Percentiles rank a stretch among this genome's conserved stretches.
phyloP scores from a whole-genome alignment of 2,329 filamentous ascomycete species.

The Phyllosticta citrichinensis region DNA sequence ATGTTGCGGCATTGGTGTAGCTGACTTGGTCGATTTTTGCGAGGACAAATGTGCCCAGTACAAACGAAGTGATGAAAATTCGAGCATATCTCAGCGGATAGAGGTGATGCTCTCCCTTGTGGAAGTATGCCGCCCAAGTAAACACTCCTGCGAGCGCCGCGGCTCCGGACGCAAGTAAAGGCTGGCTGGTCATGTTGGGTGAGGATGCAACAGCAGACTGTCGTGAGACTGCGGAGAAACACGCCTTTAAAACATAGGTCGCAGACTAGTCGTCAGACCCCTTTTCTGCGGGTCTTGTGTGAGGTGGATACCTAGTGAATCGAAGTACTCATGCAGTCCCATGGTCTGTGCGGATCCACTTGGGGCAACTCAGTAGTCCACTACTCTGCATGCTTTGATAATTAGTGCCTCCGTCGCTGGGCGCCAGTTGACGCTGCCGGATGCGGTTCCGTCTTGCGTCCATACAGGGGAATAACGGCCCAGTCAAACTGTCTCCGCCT shows the following conservation, averaged over 20 bases:
- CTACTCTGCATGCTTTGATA: background rate
- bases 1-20: background rate
- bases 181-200: background rate
- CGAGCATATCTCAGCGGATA: background rate
- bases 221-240: background rate
- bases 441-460: background rate
- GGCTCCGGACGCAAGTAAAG: background rate
- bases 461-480: background rate
- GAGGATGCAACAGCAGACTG: background rate
- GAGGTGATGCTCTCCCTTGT: conserved; percentile 7
- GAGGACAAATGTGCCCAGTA: background rate
- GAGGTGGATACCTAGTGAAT: background rate
- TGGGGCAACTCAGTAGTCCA: background rate
- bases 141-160: background rate
- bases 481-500: no score
- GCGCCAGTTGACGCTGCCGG: background rate
- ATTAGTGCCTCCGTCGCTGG: background rate
- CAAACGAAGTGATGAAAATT: background rate
- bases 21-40: background rate
- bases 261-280: background rate
- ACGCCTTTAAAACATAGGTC: background rate
- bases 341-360: background rate
- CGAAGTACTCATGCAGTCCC: background rate
- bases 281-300: background rate
- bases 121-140: conserved; percentile 1